Evolutionary conservation across 805 yeast genomes (phyloP), one percentile per base, ranked within the genome.

Genomic region (Cyberlindnera petersonii): DNA sequence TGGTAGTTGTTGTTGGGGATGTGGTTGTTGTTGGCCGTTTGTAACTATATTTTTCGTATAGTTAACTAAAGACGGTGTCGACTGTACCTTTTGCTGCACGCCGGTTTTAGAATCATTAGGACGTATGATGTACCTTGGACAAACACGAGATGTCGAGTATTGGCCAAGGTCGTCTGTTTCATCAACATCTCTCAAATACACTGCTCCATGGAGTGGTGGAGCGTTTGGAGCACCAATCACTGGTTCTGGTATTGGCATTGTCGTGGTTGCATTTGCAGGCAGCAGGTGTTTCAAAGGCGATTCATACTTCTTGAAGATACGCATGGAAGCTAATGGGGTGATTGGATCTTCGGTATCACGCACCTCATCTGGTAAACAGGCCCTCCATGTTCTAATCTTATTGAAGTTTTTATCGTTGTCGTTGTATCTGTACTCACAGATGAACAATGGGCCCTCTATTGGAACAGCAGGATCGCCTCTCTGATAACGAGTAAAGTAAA

Each of bases 371-470:
- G 98, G 98, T 49, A 93, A 72, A 68, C 98, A 93, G 6, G 97
- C 97, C 63, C 87, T 91, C 98, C 98, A 93, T 3, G 98, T 91
- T 57, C 98, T 76, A 54, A 93, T 93, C 58, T 91, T 84, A 64
- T 91, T 93, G 71, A 93, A 93, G 21, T 81, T 81, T 60, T 86
- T 86, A 53, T 86, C 95, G 39, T 77, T 72, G 59, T 91, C 97
- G 58, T 91, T 91, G 64, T 89, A 93, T 55, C 98, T 79, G 60
- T 78, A 86, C 63, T 93, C 98, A 66, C 98, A 93, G 50, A 93
- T 82, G 63, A 88, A 93, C 58, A 94, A 74, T 6, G 93, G 91
- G 4, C 86, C 83, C 37, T 86, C 91, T 40, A 71, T 71, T 16
- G 86, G 83, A 35, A 82, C 71, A 11, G 82, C 87, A 15, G 96